Evolutionary conservation across 306 rosid genomes (phyloP).

Genomic region (Ochetophila trinervis): DNA sequence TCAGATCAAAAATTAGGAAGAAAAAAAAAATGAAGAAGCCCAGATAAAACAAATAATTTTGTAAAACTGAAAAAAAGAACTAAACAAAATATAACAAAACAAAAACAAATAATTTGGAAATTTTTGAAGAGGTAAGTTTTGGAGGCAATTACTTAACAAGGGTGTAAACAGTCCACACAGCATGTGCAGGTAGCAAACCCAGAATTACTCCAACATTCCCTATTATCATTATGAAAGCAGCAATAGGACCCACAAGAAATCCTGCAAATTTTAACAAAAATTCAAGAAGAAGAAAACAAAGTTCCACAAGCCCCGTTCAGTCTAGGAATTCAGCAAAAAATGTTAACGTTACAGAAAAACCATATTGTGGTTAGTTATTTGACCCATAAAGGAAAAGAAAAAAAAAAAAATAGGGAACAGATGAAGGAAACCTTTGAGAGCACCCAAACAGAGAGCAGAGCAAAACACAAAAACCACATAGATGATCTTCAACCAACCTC

Average conservation of each 20-base stretch:
- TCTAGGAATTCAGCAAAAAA: slow-evolving; percentile 17
- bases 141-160: slow-evolving; percentile 46
- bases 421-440: slow-evolving; percentile 60
- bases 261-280: slow-evolving; percentile 38
- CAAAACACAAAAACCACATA: slow-evolving; percentile 62
- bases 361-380: background rate
- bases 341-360: background rate
- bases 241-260: slow-evolving; percentile 70
- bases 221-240: slow-evolving; percentile 51
- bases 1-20: background rate
- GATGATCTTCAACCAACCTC: slow-evolving; percentile 36
- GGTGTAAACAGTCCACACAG: slow-evolving; percentile 71
- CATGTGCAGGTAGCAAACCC: slow-evolving; percentile 67
- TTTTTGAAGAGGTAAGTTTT: background rate
- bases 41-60: background rate
- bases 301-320: slow-evolving; percentile 27
- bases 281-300: slow-evolving; percentile 18
- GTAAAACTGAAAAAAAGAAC: background rate
- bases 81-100: no score
- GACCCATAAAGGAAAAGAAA: background rate
- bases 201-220: slow-evolving; percentile 72
- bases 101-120: background rate
- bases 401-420: slow-evolving; percentile 9
- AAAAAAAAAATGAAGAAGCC: background rate
- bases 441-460: slow-evolving; percentile 67